These are phyloP conservation scores for Diaporthe vaccinii DNA, from an alignment of 2,329 filamentous ascomycete species.

Conservation along the genomic window DNA sequence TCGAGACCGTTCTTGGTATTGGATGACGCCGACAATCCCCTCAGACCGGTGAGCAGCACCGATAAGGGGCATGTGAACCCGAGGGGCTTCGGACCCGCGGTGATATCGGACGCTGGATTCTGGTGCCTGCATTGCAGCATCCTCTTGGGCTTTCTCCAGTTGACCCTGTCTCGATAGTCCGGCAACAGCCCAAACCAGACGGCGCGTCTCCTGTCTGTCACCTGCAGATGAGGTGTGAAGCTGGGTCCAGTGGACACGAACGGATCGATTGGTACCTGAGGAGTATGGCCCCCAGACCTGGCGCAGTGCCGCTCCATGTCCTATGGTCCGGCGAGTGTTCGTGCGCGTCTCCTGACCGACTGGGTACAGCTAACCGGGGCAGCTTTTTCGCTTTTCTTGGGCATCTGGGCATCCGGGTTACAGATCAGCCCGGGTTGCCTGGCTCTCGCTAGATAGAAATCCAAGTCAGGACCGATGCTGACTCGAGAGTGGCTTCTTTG, in stretches of 20 bases:
- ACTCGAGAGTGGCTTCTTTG: background rate
- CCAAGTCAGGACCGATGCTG: background rate
- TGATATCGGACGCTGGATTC: background rate
- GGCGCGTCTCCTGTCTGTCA: background rate
- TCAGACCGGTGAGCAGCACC: constrained; percentile 16
- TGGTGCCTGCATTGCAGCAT: background rate
- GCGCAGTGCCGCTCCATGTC: background rate
- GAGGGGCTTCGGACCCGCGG: background rate
- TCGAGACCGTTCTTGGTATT: background rate
- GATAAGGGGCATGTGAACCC: background rate
- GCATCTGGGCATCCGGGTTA: background rate
- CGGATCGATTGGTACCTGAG: background rate
- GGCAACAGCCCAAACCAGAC: background rate
- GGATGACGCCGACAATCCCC: background rate
- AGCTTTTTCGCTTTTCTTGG: background rate
- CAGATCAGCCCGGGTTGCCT: background rate
- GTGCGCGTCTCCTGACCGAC: background rate
- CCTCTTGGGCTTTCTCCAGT: background rate
- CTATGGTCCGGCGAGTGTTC: background rate
- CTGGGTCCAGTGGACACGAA: background rate
- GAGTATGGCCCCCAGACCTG: background rate
- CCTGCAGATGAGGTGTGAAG: background rate
- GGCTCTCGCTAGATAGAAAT: background rate
- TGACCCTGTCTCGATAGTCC: background rate
- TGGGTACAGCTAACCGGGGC: background rate